Conservation (phyloP, 2,329 filamentous ascomycete genomes). For the Cladophialophora exuberans region DNA sequence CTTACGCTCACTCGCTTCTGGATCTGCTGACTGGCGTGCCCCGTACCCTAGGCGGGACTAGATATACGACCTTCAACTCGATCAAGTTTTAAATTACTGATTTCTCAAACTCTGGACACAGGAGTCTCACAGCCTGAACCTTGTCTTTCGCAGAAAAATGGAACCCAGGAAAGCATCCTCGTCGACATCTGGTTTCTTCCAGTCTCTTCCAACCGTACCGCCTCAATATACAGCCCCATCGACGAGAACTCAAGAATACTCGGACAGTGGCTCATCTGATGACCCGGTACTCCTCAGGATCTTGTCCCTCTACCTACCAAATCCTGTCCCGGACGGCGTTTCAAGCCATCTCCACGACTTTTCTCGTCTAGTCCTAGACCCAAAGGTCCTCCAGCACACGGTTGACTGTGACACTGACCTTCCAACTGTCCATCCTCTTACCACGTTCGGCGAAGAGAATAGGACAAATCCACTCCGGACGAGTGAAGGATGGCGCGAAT, state of each 20-base stretch:
- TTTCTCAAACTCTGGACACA: no score
- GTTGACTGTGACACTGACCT: conserved; percentile 28
- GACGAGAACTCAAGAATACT: background rate
- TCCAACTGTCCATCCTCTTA: conserved; percentile 27
- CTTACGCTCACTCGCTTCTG: no score
- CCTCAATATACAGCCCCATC: conserved; percentile 22
- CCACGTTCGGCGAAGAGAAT: conserved; percentile 32
- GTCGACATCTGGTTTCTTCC: conserved; percentile 29
- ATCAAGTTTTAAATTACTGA: no score
- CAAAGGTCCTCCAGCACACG: conserved; percentile 25
- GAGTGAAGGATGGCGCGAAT: conserved; percentile 63
- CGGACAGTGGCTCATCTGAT: no score
- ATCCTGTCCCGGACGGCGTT: conserved; percentile 15
- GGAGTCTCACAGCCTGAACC: no score
- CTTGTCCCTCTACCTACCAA: conserved; percentile 26
- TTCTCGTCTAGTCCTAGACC: conserved; percentile 23
- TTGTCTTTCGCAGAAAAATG: no score
- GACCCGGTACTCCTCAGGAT: conserved; percentile 24
- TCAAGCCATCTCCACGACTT: conserved; percentile 28
- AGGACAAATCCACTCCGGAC: conserved; percentile 42
- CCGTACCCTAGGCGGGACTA: no score
- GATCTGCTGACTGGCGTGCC: no score
- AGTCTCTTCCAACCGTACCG: conserved; percentile 22
- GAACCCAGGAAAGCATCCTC: conserved; percentile 23
- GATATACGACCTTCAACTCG: no score